Evolutionary conservation across 192 early-diverging fungal genomes (phyloP).

Genomic region (Coemansia brasiliensis): DNA sequence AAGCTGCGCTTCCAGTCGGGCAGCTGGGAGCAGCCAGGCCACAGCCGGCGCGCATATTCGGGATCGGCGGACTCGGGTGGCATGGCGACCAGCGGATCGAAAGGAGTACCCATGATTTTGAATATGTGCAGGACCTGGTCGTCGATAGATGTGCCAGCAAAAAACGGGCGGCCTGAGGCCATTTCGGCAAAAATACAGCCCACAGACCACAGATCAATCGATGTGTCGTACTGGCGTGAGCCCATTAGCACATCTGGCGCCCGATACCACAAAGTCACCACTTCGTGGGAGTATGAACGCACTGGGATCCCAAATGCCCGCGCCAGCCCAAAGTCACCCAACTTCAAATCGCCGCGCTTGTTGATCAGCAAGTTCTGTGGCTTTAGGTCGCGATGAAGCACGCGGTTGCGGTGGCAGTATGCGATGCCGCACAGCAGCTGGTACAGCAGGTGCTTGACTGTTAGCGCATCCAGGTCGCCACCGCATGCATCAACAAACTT

Average conservation of each 20-base stretch:
- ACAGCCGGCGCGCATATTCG: constrained; percentile 46
- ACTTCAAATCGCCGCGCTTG: constrained; percentile 82
- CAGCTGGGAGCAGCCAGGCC: constrained; percentile 83
- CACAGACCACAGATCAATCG: constrained; percentile 86
- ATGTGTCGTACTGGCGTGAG: constrained; percentile 83
- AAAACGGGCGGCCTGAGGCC: constrained; percentile 85
- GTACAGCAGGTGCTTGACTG: constrained; percentile 96
- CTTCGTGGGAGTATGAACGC: constrained; percentile 82
- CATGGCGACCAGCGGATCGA: constrained; percentile 56
- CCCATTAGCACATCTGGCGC: constrained; percentile 88
- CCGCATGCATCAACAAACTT: constrained; percentile 93
- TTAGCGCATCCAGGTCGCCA: constrained; percentile 73
- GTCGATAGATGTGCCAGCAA: constrained; percentile 83
- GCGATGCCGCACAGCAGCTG: constrained; percentile 94
- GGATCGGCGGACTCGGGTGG: constrained; percentile 6
- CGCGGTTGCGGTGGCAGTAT: constrained; percentile 96
- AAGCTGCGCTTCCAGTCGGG: constrained; percentile 87
- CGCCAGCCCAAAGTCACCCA: constrained; percentile 95
- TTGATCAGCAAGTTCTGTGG: constrained; percentile 93
- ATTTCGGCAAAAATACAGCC: constrained; percentile 91
- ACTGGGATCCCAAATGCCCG: constrained; percentile 96
- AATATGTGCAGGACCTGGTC: constrained; percentile 92
- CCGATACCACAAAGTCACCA: constrained; percentile 86
- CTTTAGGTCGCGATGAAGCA: constrained; percentile 92
- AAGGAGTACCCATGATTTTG: constrained; percentile 84